Percentiles rank a stretch among this genome's conserved stretches.
These are phyloP conservation scores for Epicoccum nigrum DNA, from an alignment of 2,329 filamentous ascomycete genomes.

Conservation along the genomic window DNA sequence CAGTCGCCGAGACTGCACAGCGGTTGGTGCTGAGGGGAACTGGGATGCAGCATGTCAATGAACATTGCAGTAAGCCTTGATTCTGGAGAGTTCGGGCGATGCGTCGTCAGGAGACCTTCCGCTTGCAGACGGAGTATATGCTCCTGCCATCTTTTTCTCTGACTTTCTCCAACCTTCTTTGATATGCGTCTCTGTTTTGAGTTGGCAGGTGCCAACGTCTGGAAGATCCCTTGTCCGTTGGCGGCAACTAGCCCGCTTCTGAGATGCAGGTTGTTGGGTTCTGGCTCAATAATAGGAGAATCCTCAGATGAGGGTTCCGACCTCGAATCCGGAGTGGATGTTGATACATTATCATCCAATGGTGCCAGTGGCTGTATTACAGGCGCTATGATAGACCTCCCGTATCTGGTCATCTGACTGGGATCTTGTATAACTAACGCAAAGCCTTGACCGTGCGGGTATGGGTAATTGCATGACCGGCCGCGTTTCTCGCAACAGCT, in stretches of 20 bases:
- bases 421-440: slow-evolving; percentile 10
- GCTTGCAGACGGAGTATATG: slow-evolving; percentile 1
- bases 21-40: background rate
- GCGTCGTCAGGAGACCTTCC: background rate
- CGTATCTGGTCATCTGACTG: slow-evolving; percentile 9
- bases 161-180: background rate
- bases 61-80: background rate
- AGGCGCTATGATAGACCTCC: background rate
- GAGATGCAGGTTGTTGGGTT: background rate
- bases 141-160: background rate
- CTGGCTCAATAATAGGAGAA: background rate
- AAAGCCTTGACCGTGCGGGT: background rate
- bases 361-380: background rate
- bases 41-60: background rate
- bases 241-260: background rate
- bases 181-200: background rate
- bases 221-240: slow-evolving; percentile 4
- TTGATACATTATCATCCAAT: background rate
- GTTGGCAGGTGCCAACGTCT: background rate
- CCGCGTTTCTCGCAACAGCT: background rate
- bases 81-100: background rate
- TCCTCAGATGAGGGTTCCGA: background rate
- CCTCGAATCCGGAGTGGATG: background rate
- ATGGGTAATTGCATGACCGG: slow-evolving; percentile 3
- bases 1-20: slow-evolving; percentile 9